Percentiles rank a stretch among this genome's conserved stretches.
phyloP scores from a whole-genome alignment of 2,329 filamentous ascomycete genomes.

The Cyphellophora attinorum region DNA sequence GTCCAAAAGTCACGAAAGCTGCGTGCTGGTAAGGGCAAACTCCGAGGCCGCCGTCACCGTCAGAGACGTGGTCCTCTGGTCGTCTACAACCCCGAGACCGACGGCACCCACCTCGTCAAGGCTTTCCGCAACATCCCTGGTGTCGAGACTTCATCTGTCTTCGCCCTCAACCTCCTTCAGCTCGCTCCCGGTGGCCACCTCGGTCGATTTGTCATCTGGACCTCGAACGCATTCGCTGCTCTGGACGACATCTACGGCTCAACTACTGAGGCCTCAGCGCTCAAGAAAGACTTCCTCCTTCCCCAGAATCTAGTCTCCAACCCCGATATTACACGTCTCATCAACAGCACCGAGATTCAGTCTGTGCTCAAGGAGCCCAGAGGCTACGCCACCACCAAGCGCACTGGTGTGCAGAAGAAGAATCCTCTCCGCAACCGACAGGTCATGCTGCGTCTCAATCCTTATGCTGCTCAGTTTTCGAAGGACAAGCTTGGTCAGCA shows the following conservation, averaged over 20 bases:
- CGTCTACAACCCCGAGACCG: constrained; percentile 91
- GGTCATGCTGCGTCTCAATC: constrained; percentile 96
- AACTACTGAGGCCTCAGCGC: constrained; percentile 75
- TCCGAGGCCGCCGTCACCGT: constrained; percentile 90
- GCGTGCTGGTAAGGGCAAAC: constrained; percentile 97
- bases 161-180: constrained; percentile 87
- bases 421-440: constrained; percentile 99
- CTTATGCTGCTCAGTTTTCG: constrained; percentile 83
- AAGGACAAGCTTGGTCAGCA: constrained; percentile 74
- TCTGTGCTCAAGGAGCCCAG: constrained; percentile 49
- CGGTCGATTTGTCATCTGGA: constrained; percentile 98
- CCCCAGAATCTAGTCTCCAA: constrained; percentile 87
- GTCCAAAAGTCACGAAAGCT: constrained; percentile 94
- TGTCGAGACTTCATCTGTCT: constrained; percentile 87
- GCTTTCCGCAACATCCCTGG: constrained; percentile 99
- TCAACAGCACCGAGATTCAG: constrained; percentile 8
- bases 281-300: constrained; percentile 99
- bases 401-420: constrained; percentile 94
- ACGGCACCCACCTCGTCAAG: constrained; percentile 86
- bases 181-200: constrained; percentile 98
- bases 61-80: constrained; percentile 96
- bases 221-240: constrained; percentile 76
- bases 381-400: constrained; percentile 84
- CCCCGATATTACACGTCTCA: constrained; percentile 80
- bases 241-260: constrained; percentile 94